Conservation (phyloP, 2,329 filamentous ascomycete species). For the Hymenoscyphus occultus region DNA sequence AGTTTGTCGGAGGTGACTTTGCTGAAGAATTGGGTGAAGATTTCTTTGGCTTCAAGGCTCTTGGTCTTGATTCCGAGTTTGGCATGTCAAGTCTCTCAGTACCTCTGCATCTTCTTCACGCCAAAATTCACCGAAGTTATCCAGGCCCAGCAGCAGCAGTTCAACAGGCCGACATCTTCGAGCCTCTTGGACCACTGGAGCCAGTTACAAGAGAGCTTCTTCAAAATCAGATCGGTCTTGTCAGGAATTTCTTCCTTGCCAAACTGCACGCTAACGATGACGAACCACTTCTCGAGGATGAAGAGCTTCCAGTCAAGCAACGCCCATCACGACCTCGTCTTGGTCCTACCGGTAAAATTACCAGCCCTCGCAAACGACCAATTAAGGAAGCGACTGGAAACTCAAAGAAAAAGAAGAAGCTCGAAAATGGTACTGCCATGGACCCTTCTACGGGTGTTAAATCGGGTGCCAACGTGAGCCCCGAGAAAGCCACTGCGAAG, state of each 20-base stretch:
- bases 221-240: slow-evolving; percentile 76
- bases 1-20: slow-evolving; percentile 95
- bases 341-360: slow-evolving; percentile 79
- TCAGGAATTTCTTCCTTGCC: slow-evolving; percentile 86
- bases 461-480: slow-evolving; percentile 37
- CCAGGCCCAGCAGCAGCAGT: slow-evolving; percentile 63
- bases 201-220: slow-evolving; percentile 78
- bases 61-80: slow-evolving; percentile 88
- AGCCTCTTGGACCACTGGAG: slow-evolving; percentile 66
- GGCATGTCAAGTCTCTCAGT: slow-evolving; percentile 85
- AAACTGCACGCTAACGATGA: slow-evolving; percentile 84
- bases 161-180: slow-evolving; percentile 53
- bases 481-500: slow-evolving; percentile 48
- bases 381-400: slow-evolving; percentile 78
- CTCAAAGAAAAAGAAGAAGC: slow-evolving; percentile 85
- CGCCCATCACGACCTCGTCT: slow-evolving; percentile 59
- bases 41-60: slow-evolving; percentile 96
- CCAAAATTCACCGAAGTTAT: slow-evolving; percentile 80
- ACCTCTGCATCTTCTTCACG: slow-evolving; percentile 89
- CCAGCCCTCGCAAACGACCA: slow-evolving; percentile 77
- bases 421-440: slow-evolving; percentile 49
- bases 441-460: slow-evolving; percentile 34
- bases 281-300: slow-evolving; percentile 84
- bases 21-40: slow-evolving; percentile 97
- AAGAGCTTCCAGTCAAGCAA: slow-evolving; percentile 92